Evolutionary conservation across 768 basidiomycete genomes (phyloP), one percentile per base, ranked within the genome.

Genomic region (Amanita rimosa): DNA sequence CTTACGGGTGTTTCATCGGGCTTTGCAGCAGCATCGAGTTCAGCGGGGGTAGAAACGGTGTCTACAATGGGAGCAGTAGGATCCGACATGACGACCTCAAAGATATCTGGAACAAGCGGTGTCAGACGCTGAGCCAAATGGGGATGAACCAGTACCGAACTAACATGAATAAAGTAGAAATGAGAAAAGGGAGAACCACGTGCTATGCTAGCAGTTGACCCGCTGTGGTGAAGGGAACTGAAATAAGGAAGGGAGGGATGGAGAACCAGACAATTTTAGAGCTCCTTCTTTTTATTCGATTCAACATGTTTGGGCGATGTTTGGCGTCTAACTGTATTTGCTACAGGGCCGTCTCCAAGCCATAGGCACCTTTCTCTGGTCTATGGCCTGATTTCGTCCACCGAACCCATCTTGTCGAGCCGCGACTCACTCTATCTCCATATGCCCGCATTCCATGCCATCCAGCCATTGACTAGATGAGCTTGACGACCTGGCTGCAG

Each of bases 31-130:
- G 77, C 76, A 52, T 78, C 66, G 31, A 57, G 60, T 52, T 69
- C 65, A 36, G 67, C 62, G 43, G 63, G 58, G 47, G 65, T 62
- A 44, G 67, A 59, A 44, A 59, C 52, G 49, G 53, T 53, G 53
- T 63, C 61, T 52, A 61, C 71, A 60, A 69, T 69, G 58, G 65
- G 58, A 53, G 65, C 60, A 60, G 64, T 62, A 62, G 71, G 59
- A 61, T 68, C 65, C 74, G 88, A 89, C 86, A 92, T 90, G 69
- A 69, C 67, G 71, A 67, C 69, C 67, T 63, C 68, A 67, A 71
- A 72, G 70, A 73, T 75, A 75, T 77, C 77, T 80, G 63, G 35
- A 51, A 49, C 35, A 21, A 33, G 33, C 24, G 22, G 37, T n/a
- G 49, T 33, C 16, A 26, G 49, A 56, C 55, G 55, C 43, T 48